Evolutionary conservation across 305 asterid species (phyloP).

Genomic region (Solanum chacoense): DNA sequence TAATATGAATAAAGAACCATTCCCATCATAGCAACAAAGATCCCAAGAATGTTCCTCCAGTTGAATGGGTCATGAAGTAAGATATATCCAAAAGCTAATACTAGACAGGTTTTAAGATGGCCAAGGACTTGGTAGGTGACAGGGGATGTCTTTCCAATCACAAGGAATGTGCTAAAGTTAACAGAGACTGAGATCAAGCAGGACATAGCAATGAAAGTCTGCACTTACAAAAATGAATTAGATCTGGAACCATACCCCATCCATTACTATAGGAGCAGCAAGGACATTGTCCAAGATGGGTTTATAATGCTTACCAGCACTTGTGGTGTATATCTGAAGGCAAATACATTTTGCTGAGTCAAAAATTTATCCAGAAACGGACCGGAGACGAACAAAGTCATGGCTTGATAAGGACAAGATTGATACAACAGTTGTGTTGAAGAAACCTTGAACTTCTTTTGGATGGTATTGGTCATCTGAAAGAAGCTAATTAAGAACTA

Average conservation of each 20-base stretch:
- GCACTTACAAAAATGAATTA: conserved; percentile 21
- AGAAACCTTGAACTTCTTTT: conserved; percentile 38
- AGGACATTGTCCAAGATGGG: not conserved
- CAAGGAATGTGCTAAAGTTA: conserved; percentile 76
- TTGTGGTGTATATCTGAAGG: conserved; percentile 50
- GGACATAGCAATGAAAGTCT: conserved; percentile 64
- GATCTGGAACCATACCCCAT: conserved; percentile 1
- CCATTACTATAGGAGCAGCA: not conserved
- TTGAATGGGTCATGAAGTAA: conserved; percentile 56
- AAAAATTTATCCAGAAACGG: conserved; percentile 54
- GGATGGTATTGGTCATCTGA: conserved; percentile 67
- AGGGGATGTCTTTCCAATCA: conserved; percentile 74
- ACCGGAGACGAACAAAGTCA: conserved; percentile 32
- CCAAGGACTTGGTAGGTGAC: conserved; percentile 86
- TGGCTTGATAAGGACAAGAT: conserved; percentile 38
- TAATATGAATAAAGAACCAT: conserved; percentile 68
- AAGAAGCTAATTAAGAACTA: conserved; percentile 40
- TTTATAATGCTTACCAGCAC: conserved; percentile 41
- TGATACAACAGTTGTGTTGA: conserved; percentile 40
- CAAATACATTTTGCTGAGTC: conserved; percentile 57
- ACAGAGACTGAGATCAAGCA: conserved; percentile 75
- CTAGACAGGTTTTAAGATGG: conserved; percentile 79
- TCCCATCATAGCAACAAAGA: conserved; percentile 56
- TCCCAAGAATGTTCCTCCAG: conserved; percentile 73
- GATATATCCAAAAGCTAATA: conserved; percentile 54